Percentiles rank a stretch among this genome's conserved stretches.
These are phyloP conservation scores for Suillus paluster DNA, from an alignment of 768 basidiomycete genomes.

Conservation along the genomic window DNA sequence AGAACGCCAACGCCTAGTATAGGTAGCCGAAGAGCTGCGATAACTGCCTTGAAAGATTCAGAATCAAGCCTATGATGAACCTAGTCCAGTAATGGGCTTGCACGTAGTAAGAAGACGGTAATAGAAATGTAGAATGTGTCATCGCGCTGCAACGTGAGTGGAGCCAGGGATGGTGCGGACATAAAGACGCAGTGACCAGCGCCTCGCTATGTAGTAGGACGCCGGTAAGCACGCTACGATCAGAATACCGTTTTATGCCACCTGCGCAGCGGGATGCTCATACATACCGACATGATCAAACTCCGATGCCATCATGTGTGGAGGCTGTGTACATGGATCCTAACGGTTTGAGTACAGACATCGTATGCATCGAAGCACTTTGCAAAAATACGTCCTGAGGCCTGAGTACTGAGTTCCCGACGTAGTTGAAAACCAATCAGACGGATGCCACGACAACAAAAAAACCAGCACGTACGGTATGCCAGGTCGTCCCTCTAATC, in stretches of 20 bases:
- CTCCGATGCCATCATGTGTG: not conserved
- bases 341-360: too few relatives aligned
- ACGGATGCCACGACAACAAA: not conserved
- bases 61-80: not conserved
- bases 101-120: not conserved
- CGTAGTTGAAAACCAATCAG: too few relatives aligned
- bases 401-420: too few relatives aligned
- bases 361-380: not conserved
- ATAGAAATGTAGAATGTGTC: not conserved
- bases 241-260: too few relatives aligned
- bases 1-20: not conserved
- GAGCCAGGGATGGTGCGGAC: not conserved
- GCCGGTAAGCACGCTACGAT: not conserved
- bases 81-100: not conserved
- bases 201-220: not conserved
- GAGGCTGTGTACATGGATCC: not conserved
- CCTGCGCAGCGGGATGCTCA: not conserved
- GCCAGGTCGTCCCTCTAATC: too few relatives aligned
- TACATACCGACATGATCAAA: not conserved
- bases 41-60: not conserved
- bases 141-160: not conserved
- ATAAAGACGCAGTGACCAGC: not conserved
- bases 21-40: not conserved
- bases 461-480: not conserved
- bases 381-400: not conserved